Percentiles rank a stretch among this genome's conserved stretches.
These are phyloP conservation scores for Cryomyces antarcticus DNA, from an alignment of 495 filamentous ascomycete genomes.

Conservation along the genomic window DNA sequence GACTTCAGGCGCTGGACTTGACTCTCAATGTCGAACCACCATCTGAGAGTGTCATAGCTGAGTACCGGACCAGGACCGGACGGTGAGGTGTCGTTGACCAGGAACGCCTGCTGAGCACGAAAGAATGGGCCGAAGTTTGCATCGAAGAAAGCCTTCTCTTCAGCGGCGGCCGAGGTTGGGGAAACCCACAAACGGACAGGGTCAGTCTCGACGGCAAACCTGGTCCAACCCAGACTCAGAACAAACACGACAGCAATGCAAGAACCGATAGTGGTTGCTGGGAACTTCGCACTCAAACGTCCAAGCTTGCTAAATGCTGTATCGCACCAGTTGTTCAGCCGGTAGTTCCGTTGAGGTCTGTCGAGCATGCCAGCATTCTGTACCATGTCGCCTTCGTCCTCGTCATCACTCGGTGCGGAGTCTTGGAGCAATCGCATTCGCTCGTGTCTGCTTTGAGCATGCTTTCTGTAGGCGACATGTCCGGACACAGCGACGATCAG, in stretches of 20 bases:
- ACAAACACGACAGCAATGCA: slow-evolving; percentile 51
- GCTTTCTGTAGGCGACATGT: slow-evolving; percentile 53
- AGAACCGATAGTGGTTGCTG: slow-evolving; percentile 54
- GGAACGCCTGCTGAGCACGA: slow-evolving; percentile 77
- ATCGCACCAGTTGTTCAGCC: slow-evolving; percentile 58
- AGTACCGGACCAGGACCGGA: slow-evolving; percentile 52
- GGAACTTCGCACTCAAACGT: slow-evolving; percentile 59
- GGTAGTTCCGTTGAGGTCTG: slow-evolving; percentile 49
- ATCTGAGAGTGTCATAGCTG: slow-evolving; percentile 66
- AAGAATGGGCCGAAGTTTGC: slow-evolving; percentile 91
- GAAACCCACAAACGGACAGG: slow-evolving; percentile 91
- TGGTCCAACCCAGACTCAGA: slow-evolving; percentile 69
- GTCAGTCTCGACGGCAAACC: slow-evolving; percentile 69
- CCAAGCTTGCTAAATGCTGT: slow-evolving; percentile 69
- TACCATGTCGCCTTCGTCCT: slow-evolving; percentile 68
- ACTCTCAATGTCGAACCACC: slow-evolving; percentile 88
- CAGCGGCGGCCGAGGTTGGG: slow-evolving; percentile 70
- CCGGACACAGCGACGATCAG: slow-evolving; percentile 45
- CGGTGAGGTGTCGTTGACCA: slow-evolving; percentile 65
- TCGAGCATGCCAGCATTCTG: slow-evolving; percentile 50
- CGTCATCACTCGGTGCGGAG: slow-evolving; percentile 65
- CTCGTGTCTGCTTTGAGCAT: slow-evolving; percentile 53
- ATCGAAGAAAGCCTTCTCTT: slow-evolving; percentile 91
- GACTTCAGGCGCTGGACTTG: slow-evolving; percentile 51
- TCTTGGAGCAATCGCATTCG: slow-evolving; percentile 72